phyloP scores from a whole-genome alignment of 305 asterid genomes.

The Ilex paraguariensis region DNA sequence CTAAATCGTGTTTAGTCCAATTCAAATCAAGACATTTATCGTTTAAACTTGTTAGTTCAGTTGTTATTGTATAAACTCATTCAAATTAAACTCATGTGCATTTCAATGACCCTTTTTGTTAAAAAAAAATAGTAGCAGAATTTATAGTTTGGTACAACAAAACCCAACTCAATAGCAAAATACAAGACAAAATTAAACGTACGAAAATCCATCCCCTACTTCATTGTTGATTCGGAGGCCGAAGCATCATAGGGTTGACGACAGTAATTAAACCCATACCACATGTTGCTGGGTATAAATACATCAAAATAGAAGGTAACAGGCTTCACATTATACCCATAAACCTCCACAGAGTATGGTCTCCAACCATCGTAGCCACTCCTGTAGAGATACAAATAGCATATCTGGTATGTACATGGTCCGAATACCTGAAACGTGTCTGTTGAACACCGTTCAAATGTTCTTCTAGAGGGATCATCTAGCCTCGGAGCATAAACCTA shows the following conservation, averaged over 20 bases:
- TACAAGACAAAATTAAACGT: too few species aligned
- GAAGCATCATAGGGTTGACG: slow-evolving; percentile 21
- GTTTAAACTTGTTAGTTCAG: too few species aligned
- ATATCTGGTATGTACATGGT: slow-evolving; percentile 87
- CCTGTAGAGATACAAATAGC: slow-evolving; percentile 80
- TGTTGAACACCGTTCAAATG: slow-evolving; percentile 75
- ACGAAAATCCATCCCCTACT: slow-evolving; percentile 7
- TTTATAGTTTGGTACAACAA: too few species aligned
- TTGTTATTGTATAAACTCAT: too few species aligned
- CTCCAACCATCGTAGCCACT: slow-evolving; percentile 92
- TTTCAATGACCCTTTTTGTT: too few species aligned
- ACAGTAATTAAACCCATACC: slow-evolving; percentile 83
- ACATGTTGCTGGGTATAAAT: slow-evolving; percentile 46
- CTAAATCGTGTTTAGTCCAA: too few species aligned
- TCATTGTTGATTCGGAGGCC: slow-evolving; percentile 6
- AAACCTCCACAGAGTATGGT: slow-evolving; percentile 63
- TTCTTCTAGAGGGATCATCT: slow-evolving; percentile 58
- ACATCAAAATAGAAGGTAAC: slow-evolving; percentile 62
- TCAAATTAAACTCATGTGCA: too few species aligned
- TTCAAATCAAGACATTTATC: too few species aligned
- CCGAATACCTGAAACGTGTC: slow-evolving; percentile 69
- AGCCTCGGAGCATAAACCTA: slow-evolving; percentile 84
- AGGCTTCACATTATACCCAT: slow-evolving; percentile 43
- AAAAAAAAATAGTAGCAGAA: too few species aligned
- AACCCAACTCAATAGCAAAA: too few species aligned